These are phyloP conservation scores for Nemania abortiva DNA, from an alignment of 2,329 filamentous ascomycete species.

Conservation along the genomic window DNA sequence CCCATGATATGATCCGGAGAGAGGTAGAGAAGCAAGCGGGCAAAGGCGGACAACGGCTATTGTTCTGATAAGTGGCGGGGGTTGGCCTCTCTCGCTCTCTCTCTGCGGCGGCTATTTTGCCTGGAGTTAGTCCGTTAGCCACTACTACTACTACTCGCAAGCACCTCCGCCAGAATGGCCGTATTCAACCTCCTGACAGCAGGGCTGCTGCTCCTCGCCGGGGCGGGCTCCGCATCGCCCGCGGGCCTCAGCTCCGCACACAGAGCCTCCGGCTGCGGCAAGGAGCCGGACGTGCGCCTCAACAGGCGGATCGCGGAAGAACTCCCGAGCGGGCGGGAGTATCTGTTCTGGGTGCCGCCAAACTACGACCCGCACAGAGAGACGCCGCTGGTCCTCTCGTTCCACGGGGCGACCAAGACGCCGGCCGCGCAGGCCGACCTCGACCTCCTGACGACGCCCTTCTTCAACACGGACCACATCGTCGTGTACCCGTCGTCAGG, in stretches of 20 bases:
- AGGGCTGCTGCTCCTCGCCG: conserved; percentile 6
- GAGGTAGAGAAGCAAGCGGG: neutral
- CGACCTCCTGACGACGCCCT: conserved; percentile 38
- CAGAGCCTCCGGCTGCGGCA: conserved; percentile 15
- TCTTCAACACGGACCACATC: conserved; percentile 41
- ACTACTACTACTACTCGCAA: neutral
- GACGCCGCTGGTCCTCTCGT: conserved; percentile 39
- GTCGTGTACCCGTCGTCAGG: conserved; percentile 41
- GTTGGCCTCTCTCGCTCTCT: too few relatives aligned
- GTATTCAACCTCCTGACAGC: conserved; percentile 1
- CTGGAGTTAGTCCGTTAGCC: neutral
- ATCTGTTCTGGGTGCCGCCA: conserved; percentile 39
- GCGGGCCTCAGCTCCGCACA: neutral
- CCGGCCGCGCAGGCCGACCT: conserved; percentile 40
- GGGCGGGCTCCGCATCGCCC: conserved; percentile 7
- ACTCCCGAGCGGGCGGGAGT: conserved; percentile 33
- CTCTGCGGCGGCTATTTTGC: neutral
- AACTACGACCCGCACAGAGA: conserved; percentile 26
- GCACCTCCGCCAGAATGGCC: conserved; percentile 4
- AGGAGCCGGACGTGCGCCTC: conserved; percentile 11
- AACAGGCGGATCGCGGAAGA: conserved; percentile 16
- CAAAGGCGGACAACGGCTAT: too few relatives aligned
- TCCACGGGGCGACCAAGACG: conserved; percentile 39
- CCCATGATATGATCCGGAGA: neutral
- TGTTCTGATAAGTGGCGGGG: neutral